Conservation (phyloP, 2,329 filamentous ascomycete genomes). For the Fusarium humuli region DNA sequence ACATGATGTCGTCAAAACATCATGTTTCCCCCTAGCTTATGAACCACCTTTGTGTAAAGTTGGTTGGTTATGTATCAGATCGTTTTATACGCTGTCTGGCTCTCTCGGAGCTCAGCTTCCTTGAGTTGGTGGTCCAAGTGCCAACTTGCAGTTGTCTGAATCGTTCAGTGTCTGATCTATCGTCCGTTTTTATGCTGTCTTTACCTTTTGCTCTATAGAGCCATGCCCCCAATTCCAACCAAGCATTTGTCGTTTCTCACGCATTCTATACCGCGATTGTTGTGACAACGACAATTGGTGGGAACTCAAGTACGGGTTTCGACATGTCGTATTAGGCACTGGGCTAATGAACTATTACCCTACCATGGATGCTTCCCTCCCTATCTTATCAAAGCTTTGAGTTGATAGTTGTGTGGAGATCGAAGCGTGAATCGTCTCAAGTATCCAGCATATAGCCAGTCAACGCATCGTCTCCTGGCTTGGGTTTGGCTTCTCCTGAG, state of each 20-base stretch:
- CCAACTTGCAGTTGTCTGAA: constrained; percentile 22
- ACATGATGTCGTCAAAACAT: background rate
- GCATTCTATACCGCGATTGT: background rate
- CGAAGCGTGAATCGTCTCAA: constrained; percentile 40
- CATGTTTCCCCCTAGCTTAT: background rate
- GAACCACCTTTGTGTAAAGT: too few relatives aligned
- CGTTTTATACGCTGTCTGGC: background rate
- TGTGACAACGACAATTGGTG: background rate
- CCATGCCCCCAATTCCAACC: background rate
- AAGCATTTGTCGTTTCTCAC: background rate
- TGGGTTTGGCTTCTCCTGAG: constrained; percentile 3
- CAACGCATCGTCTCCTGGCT: constrained; percentile 29
- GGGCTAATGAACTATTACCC: constrained; percentile 2
- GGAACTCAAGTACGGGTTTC: constrained; percentile 10
- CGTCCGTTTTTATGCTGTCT: constrained; percentile 28
- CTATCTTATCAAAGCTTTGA: constrained; percentile 28
- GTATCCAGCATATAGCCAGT: constrained; percentile 11
- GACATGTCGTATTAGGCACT: constrained; percentile 15
- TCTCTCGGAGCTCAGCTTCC: background rate
- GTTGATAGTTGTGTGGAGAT: constrained; percentile 26
- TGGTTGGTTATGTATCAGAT: background rate
- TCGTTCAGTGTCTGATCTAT: constrained; percentile 34
- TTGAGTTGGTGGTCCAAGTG: constrained; percentile 28
- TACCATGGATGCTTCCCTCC: background rate
- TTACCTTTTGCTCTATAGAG: background rate